These are phyloP conservation scores for Hibiscus mutabilis DNA, from an alignment of 345 rosid species.

Conservation along the genomic window DNA sequence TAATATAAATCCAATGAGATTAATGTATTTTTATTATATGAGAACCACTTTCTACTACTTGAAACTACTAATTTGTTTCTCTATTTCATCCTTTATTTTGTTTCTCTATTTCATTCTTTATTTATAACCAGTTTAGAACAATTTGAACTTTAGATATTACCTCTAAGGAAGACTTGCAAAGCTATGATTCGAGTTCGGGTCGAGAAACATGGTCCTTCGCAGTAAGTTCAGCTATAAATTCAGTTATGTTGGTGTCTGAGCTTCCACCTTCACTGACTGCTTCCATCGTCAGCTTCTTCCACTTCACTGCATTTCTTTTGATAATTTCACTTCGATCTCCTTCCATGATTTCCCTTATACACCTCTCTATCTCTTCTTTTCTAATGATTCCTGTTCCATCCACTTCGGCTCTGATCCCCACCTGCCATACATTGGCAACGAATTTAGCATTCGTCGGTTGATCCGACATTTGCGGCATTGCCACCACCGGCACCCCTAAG, in stretches of 20 bases:
- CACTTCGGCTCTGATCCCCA: conserved; percentile 33
- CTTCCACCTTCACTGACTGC: conserved; percentile 34
- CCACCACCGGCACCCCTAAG: conserved; percentile 46
- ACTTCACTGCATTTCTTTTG: conserved; percentile 20
- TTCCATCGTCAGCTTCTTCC: conserved; percentile 23
- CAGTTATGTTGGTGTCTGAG: conserved; percentile 20
- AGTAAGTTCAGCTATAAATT: conserved; percentile 15
- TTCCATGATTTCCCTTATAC: conserved; percentile 28
- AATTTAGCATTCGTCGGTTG: conserved; percentile 31
- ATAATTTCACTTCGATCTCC: conserved; percentile 20
- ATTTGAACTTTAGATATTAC: no score
- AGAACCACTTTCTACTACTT: neutral
- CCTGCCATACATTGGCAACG: conserved; percentile 29
- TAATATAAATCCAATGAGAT: neutral
- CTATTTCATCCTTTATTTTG: no score
- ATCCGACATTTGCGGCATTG: conserved; percentile 27
- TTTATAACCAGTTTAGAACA: no score
- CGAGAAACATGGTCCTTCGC: conserved; percentile 16
- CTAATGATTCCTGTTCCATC: conserved; percentile 8
- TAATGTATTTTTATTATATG: neutral
- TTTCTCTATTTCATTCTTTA: no score
- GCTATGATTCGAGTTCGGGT: neutral
- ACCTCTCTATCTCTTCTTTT: conserved; percentile 20
- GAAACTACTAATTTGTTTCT: no score
- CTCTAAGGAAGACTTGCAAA: neutral